A percentile compares a stretch with the other conserved stretches of the same genome.
These are phyloP conservation scores for Chionographis japonica DNA, from an alignment of 106 monocot species.

Conservation along the genomic window DNA sequence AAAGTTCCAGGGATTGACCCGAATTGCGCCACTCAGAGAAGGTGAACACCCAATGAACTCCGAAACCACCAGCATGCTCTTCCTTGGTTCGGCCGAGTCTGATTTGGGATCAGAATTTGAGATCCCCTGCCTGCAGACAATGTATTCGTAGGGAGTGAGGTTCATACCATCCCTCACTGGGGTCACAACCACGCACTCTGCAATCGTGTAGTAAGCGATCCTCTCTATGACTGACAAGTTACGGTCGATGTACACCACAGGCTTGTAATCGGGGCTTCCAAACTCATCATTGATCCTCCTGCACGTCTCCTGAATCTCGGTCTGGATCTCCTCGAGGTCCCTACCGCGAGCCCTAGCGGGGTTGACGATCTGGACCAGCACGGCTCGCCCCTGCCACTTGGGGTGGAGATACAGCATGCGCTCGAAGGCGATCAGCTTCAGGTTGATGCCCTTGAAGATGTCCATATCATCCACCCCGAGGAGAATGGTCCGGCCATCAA, in stretches of 20 bases:
- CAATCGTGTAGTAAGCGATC: conserved; percentile 29
- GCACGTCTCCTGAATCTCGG: conserved; percentile 14
- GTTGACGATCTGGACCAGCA: conserved; percentile 38
- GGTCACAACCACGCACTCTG: conserved; percentile 47
- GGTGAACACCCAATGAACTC: conserved; percentile 67
- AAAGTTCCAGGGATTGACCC: conserved; percentile 57
- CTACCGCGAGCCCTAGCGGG: conserved; percentile 22
- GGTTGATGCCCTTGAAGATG: conserved; percentile 37
- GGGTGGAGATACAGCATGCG: conserved; percentile 16
- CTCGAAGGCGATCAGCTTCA: conserved; percentile 36
- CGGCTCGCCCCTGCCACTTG: conserved; percentile 15
- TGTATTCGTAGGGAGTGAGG: conserved; percentile 37
- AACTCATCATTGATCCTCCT: conserved; percentile 17
- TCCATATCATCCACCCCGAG: conserved; percentile 43
- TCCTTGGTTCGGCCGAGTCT: background rate
- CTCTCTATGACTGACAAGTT: conserved; percentile 15
- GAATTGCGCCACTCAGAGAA: conserved; percentile 55
- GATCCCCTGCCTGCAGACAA: conserved; percentile 12
- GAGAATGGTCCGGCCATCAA: conserved; percentile 26
- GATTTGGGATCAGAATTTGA: background rate
- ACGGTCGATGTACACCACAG: conserved; percentile 27
- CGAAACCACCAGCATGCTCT: conserved; percentile 51
- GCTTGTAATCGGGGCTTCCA: conserved; percentile 10
- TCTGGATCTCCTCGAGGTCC: conserved; percentile 26
- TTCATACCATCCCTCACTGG: conserved; percentile 69